phyloP scores from a whole-genome alignment of 2,329 filamentous ascomycete species.

The Ceratocystis lukuohia region DNA sequence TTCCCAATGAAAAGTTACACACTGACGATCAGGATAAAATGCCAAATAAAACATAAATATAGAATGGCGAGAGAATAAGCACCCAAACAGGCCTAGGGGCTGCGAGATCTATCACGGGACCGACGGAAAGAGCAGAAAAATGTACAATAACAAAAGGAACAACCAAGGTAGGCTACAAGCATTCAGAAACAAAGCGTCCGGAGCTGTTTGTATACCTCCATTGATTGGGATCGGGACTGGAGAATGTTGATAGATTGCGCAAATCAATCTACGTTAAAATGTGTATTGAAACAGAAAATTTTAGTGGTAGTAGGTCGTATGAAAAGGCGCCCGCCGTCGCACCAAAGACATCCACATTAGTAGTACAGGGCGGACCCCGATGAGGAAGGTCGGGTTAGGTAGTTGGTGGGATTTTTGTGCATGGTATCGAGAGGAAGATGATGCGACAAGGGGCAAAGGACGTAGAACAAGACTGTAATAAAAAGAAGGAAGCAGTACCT shows the following conservation, averaged over 20 bases:
- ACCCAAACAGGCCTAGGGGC: slow-evolving; percentile 14
- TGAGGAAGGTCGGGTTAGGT: slow-evolving; percentile 13
- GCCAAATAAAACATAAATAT: slow-evolving; percentile 8
- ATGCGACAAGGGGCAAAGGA: slow-evolving; percentile 1
- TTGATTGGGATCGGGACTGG: background rate
- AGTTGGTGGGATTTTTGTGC: slow-evolving; percentile 2
- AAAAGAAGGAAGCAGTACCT: background rate
- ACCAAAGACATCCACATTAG: slow-evolving; percentile 14
- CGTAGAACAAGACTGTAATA: slow-evolving; percentile 7
- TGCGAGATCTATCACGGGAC: slow-evolving; percentile 10
- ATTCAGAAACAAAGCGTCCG: background rate
- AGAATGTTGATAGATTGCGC: slow-evolving; percentile 3
- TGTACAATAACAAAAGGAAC: background rate
- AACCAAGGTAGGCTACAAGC: background rate
- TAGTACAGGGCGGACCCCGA: slow-evolving; percentile 18
- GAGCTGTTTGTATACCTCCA: background rate
- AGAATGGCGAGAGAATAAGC: slow-evolving; percentile 5
- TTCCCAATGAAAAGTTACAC: background rate
- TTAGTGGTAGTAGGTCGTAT: slow-evolving; percentile 15
- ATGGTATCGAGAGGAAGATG: slow-evolving; percentile 9
- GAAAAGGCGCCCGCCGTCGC: slow-evolving; percentile 16
- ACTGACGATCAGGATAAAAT: background rate
- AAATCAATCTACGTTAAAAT: background rate
- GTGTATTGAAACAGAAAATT: slow-evolving; percentile 18
- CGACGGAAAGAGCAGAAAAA: slow-evolving; percentile 6